Evolutionary conservation across 2,329 filamentous ascomycete species (phyloP), one percentile per base, ranked within the genome.

Genomic region (Cladosporium sp.): DNA sequence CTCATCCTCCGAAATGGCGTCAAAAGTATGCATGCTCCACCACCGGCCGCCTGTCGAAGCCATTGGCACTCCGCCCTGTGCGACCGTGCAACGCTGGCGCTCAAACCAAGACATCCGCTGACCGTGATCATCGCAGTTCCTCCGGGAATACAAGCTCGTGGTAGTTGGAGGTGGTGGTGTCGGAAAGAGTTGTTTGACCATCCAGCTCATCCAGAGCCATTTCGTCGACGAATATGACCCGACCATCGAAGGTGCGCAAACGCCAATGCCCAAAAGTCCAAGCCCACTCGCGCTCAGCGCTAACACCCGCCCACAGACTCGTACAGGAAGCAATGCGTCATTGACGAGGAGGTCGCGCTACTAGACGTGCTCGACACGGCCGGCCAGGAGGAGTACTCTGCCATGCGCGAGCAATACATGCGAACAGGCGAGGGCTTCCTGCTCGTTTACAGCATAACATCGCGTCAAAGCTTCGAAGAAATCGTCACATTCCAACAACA

Each of bases 331-430:
- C 94, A 97, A 83, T 97, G 94, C 75, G 88, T 96, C 68, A 96
- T 99, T 74, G 94, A 99, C 74, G 94, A 97, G 68, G 94, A 99
- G 78, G 91, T 97, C 66, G 94, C 94, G 52, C 84, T 99, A 60
- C 88, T 99, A 75, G 94, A 99, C 76, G 94, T 99, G 63, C 87
- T 97, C 74, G 94, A 99, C 77, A 99, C 94, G 56, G 94, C 94
- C 62, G 94, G 94, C 60, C 94, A 99, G 77, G 94, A 99, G 78
- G 94, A 99, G 79, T 99, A 97, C 81, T 96, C 92, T 58, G 94
- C 94, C 55, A 97, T 99, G 94, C 85, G 94, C 73, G 94, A 99
- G 80, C 94, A 97, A 79, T 99, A 97, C 83, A 99, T 99, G 93
- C 88, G 94, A 70, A 97, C 93, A 22, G 94, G 94, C 73, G 94